These are phyloP conservation scores for Graphium sp. DNA, from an alignment of 2,329 filamentous ascomycete species.

Conservation along the genomic window DNA sequence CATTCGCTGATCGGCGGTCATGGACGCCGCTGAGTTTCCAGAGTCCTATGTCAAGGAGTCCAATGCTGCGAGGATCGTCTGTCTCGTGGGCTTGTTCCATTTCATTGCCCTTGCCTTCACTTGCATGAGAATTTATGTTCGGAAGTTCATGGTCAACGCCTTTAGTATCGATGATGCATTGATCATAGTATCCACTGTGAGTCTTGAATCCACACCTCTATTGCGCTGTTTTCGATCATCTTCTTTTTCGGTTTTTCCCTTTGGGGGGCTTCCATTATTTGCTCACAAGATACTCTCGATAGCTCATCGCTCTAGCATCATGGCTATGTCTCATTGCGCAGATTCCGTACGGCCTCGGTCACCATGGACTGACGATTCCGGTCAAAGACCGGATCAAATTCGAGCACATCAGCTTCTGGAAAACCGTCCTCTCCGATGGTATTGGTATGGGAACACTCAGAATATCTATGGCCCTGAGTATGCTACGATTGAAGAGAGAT, in stretches of 20 bases:
- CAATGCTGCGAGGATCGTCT: conserved; percentile 7
- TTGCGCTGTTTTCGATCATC: background rate
- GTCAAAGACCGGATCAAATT: conserved; percentile 7
- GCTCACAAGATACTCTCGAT: background rate
- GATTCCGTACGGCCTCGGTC: conserved; percentile 9
- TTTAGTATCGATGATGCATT: conserved; percentile 13
- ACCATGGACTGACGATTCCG: conserved; percentile 6
- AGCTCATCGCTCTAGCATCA: conserved; percentile 7
- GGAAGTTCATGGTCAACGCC: conserved; percentile 9
- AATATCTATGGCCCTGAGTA: conserved; percentile 9
- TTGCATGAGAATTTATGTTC: conserved; percentile 10
- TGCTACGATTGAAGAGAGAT: conserved; percentile 9
- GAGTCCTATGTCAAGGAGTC: conserved; percentile 5
- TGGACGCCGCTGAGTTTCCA: background rate
- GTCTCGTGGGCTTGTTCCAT: conserved; percentile 7
- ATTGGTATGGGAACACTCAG: conserved; percentile 9
- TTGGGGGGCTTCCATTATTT: too few relatives aligned
- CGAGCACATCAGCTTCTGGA: conserved; percentile 9
- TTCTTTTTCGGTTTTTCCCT: too few relatives aligned
- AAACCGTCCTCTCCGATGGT: conserved; percentile 9
- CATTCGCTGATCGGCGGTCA: background rate
- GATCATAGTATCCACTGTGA: conserved; percentile 10
- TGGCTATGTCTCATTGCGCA: conserved; percentile 10
- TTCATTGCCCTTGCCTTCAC: conserved; percentile 10
- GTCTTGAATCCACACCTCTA: background rate